Percentiles rank a stretch among this genome's conserved stretches.
Evolutionary conservation across 2,329 filamentous ascomycete species (phyloP).

Genomic region (Paracamarosporium sp.): DNA sequence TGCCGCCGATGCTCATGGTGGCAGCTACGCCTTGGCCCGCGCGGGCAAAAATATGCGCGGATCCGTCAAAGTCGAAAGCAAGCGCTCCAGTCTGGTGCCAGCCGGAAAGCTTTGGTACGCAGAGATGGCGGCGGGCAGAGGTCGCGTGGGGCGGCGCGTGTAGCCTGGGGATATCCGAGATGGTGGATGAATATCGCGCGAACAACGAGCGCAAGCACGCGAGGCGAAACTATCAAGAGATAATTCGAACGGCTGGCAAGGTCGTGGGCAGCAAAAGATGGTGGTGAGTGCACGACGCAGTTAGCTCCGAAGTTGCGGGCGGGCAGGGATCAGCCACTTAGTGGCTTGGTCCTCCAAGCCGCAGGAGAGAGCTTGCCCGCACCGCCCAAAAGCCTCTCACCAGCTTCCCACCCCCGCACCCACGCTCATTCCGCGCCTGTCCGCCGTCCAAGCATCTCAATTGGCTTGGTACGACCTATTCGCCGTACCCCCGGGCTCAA

Average conservation of each 20-base stretch:
- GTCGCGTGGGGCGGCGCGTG: conserved; percentile 14
- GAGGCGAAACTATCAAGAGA: neutral
- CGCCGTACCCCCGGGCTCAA: neutral
- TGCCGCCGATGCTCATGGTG: conserved; percentile 66
- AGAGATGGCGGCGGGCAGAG: conserved; percentile 9
- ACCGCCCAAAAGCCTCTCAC: conserved; percentile 23
- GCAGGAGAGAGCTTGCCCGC: conserved; percentile 10
- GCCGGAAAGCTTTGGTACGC: neutral
- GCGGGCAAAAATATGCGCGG: conserved; percentile 2
- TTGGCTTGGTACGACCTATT: conserved; percentile 29
- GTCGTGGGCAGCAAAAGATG: conserved; percentile 2
- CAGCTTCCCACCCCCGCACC: conserved; percentile 25
- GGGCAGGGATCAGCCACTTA: conserved; percentile 20
- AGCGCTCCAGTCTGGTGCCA: neutral
- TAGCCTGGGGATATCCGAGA: neutral
- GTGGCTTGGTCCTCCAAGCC: conserved; percentile 4
- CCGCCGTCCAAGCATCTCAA: conserved; percentile 36
- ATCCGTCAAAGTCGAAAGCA: conserved; percentile 1
- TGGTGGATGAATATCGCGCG: neutral
- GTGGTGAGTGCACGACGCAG: conserved; percentile 8
- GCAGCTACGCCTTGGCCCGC: conserved; percentile 18
- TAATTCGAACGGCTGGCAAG: neutral
- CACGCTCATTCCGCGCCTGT: conserved; percentile 14
- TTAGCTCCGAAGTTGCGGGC: conserved; percentile 17
- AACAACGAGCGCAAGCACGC: neutral